A percentile compares a stretch with the other conserved stretches of the same genome.
Evolutionary conservation across 208 protist genomes (phyloP).

Genomic region (Trypanosoma grayi): DNA sequence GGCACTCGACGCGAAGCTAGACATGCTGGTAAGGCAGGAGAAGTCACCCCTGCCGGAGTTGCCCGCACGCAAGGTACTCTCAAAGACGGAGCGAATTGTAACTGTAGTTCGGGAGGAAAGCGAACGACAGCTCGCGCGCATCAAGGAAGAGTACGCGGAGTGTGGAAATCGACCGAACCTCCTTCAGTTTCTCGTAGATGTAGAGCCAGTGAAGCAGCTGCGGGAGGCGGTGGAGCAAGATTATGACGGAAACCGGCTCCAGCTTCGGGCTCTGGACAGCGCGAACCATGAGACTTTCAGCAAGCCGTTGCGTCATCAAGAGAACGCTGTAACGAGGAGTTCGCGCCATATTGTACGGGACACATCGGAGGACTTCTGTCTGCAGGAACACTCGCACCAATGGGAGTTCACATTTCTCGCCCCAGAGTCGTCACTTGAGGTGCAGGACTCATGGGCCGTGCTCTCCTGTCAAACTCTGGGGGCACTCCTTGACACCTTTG

Average conservation of each 20-base stretch:
- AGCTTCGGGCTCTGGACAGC: slow-evolving; percentile 5
- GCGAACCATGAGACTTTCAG: background rate
- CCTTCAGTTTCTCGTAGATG: slow-evolving; percentile 62
- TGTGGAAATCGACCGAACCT: slow-evolving; percentile 29
- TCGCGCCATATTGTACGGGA: slow-evolving; percentile 27
- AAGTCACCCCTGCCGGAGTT: slow-evolving; percentile 9
- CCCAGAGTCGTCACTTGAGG: slow-evolving; percentile 25
- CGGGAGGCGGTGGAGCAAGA: slow-evolving; percentile 24
- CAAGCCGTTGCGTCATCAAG: background rate
- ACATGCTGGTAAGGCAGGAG: slow-evolving; percentile 19
- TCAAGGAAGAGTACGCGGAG: slow-evolving; percentile 28
- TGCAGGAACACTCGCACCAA: slow-evolving; percentile 61
- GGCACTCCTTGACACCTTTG: slow-evolving; percentile 67
- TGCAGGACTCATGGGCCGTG: slow-evolving; percentile 62
- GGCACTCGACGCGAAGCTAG: slow-evolving; percentile 33
- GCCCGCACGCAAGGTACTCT: slow-evolving; percentile 42
- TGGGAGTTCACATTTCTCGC: slow-evolving; percentile 70
- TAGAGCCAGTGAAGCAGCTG: slow-evolving; percentile 33
- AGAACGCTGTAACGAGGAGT: slow-evolving; percentile 7
- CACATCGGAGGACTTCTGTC: slow-evolving; percentile 58
- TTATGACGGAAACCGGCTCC: slow-evolving; percentile 29
- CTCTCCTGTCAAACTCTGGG: slow-evolving; percentile 72
- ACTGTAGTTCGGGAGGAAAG: slow-evolving; percentile 41
- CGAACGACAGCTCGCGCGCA: slow-evolving; percentile 42
- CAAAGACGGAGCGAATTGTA: slow-evolving; percentile 55